Evolutionary conservation across 2,329 filamentous ascomycete genomes (phyloP), one percentile per base, ranked within the genome.

Genomic region (Hypoxylon sp.): DNA sequence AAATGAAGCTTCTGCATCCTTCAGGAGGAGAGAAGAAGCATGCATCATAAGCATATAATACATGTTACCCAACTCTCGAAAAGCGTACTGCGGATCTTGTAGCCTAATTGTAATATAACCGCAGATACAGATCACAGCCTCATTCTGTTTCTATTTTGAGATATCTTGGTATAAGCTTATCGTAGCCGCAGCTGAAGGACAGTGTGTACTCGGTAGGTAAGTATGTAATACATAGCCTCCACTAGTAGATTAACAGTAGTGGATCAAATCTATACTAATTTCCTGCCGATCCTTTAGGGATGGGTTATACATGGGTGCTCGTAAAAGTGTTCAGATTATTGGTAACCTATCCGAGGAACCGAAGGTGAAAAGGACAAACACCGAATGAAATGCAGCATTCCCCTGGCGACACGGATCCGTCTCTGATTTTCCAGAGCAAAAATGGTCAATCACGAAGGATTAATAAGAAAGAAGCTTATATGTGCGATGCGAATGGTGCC

Each of bases 111-210:
- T 17, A 41, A 41, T 41, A 17, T 9, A n/a, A 21, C 38, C 5
- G 43, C 34, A 34, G 30, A 46, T 60, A 53, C 43, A 7, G 11
- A 49, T 45, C 65, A 70, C 45, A 70, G 68, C 68, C 68, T 70
- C 68, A 59, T 60, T 63, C 1, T 65, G 68, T 68, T 69, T 61
- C 68, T 70, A 70, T 70, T 70, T 68, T 55, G 9, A 48, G 59
- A 65, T 58, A 21, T 41, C 57, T 55, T 41, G 67, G 46, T 50
- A 52, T 14, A 25, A 23, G 36, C n/a, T 36, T 48, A 60, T 38
- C 50, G 49, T 58, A 58, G 46, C 56, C 49, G 65, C 48, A 61
- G 65, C 61, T 68, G 45, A 49, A 60, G 32, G 21, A 5, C 38
- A 66, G 55, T 38, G 60, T 57, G 23, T 48, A n/a, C n/a, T n/a